Percentiles rank a stretch among this genome's conserved stretches.
These are phyloP conservation scores for Thraustotheca clavata DNA, from an alignment of 352 stramenopile species.

Conservation along the genomic window DNA sequence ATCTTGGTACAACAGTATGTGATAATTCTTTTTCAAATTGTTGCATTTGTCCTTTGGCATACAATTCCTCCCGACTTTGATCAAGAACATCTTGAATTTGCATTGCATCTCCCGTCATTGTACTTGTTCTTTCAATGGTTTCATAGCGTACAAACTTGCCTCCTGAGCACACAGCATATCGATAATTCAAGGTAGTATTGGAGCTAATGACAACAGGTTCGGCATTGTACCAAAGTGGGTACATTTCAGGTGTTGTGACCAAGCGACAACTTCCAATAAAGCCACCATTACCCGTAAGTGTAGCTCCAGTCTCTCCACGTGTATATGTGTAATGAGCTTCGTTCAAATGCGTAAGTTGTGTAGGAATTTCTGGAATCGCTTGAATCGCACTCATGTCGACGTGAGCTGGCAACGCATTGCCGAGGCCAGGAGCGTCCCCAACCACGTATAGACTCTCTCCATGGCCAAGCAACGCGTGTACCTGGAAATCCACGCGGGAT, in stretches of 20 bases:
- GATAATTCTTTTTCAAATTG: neutral
- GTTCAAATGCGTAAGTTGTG: conserved; percentile 19
- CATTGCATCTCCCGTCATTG: conserved; percentile 21
- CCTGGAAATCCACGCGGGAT: conserved; percentile 67
- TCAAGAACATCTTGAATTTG: conserved; percentile 67
- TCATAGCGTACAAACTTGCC: conserved; percentile 75
- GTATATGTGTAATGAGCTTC: conserved; percentile 7
- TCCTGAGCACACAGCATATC: conserved; percentile 76
- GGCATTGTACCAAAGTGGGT: conserved; percentile 85
- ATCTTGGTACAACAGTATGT: conserved; percentile 39
- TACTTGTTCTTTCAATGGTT: conserved; percentile 24
- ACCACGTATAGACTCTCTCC: conserved; percentile 78
- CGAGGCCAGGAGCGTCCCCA: conserved; percentile 56
- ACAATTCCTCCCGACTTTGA: conserved; percentile 10
- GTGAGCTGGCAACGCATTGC: conserved; percentile 20
- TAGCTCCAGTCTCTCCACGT: neutral
- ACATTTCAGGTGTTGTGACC: conserved; percentile 80
- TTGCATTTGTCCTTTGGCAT: neutral
- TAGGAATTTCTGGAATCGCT: conserved; percentile 40
- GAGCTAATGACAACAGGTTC: conserved; percentile 62
- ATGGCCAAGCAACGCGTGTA: conserved; percentile 61
- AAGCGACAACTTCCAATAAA: conserved; percentile 44
- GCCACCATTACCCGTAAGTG: conserved; percentile 28
- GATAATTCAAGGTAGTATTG: conserved; percentile 61
- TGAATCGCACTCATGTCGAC: neutral